These are phyloP conservation scores for Mycosarcoma maydis DNA, from an alignment of 1,284 basidiomycete species.

Conservation along the genomic window DNA sequence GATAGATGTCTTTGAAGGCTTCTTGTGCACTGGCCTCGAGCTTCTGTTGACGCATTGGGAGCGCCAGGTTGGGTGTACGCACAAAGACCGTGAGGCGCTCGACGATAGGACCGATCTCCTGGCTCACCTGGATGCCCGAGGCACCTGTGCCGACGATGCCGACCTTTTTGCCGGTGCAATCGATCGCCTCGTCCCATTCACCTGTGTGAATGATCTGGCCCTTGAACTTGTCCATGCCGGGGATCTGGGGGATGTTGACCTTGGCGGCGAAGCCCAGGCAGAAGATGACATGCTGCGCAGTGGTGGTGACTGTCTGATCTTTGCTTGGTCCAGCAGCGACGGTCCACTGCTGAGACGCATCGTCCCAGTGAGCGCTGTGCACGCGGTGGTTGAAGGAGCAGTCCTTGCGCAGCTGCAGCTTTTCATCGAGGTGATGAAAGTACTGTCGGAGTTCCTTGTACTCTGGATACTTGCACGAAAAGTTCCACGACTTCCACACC, in stretches of 20 bases:
- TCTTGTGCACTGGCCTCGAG: constrained; percentile 46
- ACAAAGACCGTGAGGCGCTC: constrained; percentile 50
- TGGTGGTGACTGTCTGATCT: constrained; percentile 23
- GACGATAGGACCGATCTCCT: constrained; percentile 54
- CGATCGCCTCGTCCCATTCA: constrained; percentile 72
- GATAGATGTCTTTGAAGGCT: constrained; percentile 49
- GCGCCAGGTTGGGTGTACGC: constrained; percentile 53
- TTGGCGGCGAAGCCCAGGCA: constrained; percentile 53
- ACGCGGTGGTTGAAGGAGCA: constrained; percentile 50
- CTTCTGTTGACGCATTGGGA: constrained; percentile 50
- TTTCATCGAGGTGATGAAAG: constrained; percentile 49
- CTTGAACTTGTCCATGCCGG: constrained; percentile 70
- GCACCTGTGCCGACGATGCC: constrained; percentile 76
- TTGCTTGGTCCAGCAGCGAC: constrained; percentile 36
- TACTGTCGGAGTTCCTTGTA: constrained; percentile 49
- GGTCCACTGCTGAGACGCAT: constrained; percentile 28
- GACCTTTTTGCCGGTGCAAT: constrained; percentile 72
- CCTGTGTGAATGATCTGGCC: constrained; percentile 73
- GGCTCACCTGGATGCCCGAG: constrained; percentile 70
- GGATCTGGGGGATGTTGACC: constrained; percentile 69
- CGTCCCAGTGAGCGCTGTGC: constrained; percentile 44
- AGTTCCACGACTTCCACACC: constrained; percentile 48
- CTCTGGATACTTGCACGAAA: constrained; percentile 48
- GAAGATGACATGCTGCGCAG: constrained; percentile 49
- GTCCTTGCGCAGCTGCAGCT: constrained; percentile 49